phyloP scores from a whole-genome alignment of 306 rosid species.

The Corylus heterophylla region DNA sequence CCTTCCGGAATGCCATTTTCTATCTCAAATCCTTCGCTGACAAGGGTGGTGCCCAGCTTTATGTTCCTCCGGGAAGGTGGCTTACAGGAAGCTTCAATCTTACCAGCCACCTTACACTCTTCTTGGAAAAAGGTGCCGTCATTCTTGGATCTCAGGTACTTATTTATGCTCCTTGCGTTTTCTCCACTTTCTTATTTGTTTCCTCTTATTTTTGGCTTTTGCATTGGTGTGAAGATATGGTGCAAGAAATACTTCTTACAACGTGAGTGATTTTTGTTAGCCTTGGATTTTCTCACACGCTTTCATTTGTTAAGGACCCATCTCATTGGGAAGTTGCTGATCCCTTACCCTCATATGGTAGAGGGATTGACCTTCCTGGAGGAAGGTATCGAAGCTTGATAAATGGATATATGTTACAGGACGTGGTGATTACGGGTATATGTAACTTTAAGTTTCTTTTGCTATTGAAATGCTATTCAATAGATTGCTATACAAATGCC shows the following conservation, averaged over 20 bases:
- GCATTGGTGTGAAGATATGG: neutral
- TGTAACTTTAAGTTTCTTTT: neutral
- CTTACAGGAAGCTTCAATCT: conserved; percentile 94
- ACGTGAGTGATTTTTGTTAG: conserved; percentile 2
- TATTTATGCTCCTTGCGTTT: conserved; percentile 21
- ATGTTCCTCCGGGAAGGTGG: conserved; percentile 91
- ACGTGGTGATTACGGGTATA: conserved; percentile 93
- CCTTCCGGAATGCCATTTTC: conserved; percentile 94
- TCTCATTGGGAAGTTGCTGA: conserved; percentile 77
- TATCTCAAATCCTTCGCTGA: conserved; percentile 96
- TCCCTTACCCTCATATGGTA: conserved; percentile 92
- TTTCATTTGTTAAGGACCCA: conserved; percentile 60
- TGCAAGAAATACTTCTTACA: neutral
- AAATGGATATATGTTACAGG: conserved; percentile 72
- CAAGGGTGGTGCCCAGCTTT: conserved; percentile 98
- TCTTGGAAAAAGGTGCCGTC: conserved; percentile 86
- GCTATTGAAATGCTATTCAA: neutral
- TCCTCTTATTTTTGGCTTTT: conserved; percentile 5
- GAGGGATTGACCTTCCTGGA: conserved; percentile 86
- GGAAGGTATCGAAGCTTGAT: conserved; percentile 83
- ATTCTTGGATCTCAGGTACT: conserved; percentile 96
- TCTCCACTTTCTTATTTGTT: neutral
- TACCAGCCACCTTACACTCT: conserved; percentile 93
- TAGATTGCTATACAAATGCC: too few relatives aligned
- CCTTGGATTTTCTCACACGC: conserved; percentile 14